phyloP scores from a whole-genome alignment of 306 rosid genomes.

The Mucuna pruriens region DNA sequence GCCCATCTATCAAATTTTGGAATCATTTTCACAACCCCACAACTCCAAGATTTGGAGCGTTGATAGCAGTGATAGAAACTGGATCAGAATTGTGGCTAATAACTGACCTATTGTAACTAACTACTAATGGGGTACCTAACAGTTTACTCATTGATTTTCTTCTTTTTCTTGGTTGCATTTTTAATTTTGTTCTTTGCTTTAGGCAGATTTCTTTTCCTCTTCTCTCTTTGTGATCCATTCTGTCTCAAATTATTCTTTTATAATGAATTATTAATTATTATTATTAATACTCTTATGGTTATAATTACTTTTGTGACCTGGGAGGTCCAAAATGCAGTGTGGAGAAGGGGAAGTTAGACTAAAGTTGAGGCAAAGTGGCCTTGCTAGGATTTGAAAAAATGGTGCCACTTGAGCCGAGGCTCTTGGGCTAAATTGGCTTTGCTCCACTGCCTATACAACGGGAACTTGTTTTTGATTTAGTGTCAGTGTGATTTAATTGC shows the following conservation, averaged over 20 bases:
- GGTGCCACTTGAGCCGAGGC: background rate
- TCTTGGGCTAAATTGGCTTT: background rate
- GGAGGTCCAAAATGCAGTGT: background rate
- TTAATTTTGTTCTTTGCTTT: background rate
- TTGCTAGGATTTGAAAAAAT: background rate
- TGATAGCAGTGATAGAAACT: too few relatives aligned
- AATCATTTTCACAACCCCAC: too few relatives aligned
- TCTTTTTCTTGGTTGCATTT: background rate
- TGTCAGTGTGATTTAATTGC: constrained; percentile 14
- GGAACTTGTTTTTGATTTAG: constrained; percentile 9
- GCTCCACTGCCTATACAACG: background rate
- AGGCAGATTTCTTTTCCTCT: background rate
- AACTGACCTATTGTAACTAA: too few relatives aligned
- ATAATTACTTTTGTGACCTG: background rate
- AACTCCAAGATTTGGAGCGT: too few relatives aligned
- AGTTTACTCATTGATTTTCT: background rate
- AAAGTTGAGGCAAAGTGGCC: constrained; percentile 1
- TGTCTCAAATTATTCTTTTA: background rate
- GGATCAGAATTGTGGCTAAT: too few relatives aligned
- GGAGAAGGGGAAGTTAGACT: background rate
- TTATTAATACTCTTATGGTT: background rate
- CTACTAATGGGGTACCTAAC: too few relatives aligned
- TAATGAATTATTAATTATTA: background rate
- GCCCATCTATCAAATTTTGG: too few relatives aligned
- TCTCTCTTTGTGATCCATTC: background rate